These are phyloP conservation scores for Aspergillus texensis DNA, from an alignment of 2,329 filamentous ascomycete genomes.

Conservation along the genomic window DNA sequence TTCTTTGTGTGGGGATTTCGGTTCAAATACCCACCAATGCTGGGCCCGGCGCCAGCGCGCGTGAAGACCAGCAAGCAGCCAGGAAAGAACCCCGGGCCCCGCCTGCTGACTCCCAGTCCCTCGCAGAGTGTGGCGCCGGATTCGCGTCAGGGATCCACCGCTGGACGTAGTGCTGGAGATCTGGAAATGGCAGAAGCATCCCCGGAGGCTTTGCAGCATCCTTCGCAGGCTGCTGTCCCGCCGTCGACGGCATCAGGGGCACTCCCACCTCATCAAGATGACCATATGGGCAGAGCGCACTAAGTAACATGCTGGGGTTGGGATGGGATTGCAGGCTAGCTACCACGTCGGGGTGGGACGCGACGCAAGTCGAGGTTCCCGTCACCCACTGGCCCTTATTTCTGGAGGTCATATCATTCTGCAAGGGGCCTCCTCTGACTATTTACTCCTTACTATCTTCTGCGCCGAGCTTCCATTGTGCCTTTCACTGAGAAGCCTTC, in stretches of 20 bases:
- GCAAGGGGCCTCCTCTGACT: neutral
- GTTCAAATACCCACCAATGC: conserved; percentile 31
- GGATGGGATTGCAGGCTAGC: neutral
- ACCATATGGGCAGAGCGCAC: neutral
- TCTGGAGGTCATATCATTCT: neutral
- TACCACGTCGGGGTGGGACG: neutral
- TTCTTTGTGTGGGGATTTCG: conserved; percentile 35
- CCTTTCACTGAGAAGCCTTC: neutral
- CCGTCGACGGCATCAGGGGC: neutral
- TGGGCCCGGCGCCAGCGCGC: conserved; percentile 29
- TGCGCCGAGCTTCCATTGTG: neutral
- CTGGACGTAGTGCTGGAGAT: neutral
- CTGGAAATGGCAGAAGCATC: neutral
- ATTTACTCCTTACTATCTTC: too few species aligned
- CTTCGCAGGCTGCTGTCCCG: neutral
- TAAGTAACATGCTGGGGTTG: neutral
- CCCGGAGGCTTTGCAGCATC: neutral
- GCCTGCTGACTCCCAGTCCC: conserved; percentile 17
- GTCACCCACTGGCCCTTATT: neutral
- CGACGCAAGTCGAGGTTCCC: neutral
- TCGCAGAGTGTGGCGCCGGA: conserved; percentile 7
- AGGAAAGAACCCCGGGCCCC: conserved; percentile 24
- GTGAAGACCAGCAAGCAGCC: conserved; percentile 27
- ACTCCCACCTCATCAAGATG: neutral
- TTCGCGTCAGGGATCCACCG: conserved; percentile 3